Base-by-base conservation (phyloP, 192 early-diverging fungal species). In the Backusella liffmaniae region DNA sequence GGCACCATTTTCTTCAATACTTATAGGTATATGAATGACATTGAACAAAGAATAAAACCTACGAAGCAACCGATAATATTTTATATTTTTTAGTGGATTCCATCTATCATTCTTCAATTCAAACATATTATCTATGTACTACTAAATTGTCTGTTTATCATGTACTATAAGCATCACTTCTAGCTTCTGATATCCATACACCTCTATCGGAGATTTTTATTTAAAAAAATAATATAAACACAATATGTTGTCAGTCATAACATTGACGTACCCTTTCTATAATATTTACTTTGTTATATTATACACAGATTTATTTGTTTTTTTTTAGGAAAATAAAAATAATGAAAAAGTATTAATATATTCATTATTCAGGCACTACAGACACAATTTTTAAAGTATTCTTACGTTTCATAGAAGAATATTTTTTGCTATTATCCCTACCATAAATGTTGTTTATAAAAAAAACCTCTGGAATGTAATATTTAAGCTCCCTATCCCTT, bases 311-410 rank as follows among this genome's bases (percentile, higher is more conserved):
- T 56, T 10, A 23, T 56, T 23, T 21, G 2, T 56, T 26, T 13
- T 21, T 59, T 21, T 62, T 62, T 62, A 62, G 56, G 56, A 62
- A 39, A 62, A 62, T 62, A 62, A n/a, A 56, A 56, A 23, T 23
- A 23, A 56, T 23, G 21, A 56, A 62, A 26, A 59, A 59, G 0
- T 4, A 29, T 62, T 62, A 62, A 26, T 62, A 62, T 62, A 62
- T 62, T 62, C 56, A 62, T 62, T 62, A 62, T 62, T 62, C 56
- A 62, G 8, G 56, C 21, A 62, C 23, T 62, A 62, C 56, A 62
- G 56, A 29, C 56, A 62, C 56, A 62, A 62, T 29, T 62, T 62
- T 62, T 62, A 62, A 62, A 62, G 56, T 62, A 29, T 49, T n/a
- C 18, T n/a, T 49, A n/a, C 18, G 46, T 49, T 49, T 44, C n/a